Evolutionary conservation across 192 early-diverging fungal species (phyloP), one percentile per base, ranked within the genome.

Genomic region (Ambispora gerdemannii): DNA sequence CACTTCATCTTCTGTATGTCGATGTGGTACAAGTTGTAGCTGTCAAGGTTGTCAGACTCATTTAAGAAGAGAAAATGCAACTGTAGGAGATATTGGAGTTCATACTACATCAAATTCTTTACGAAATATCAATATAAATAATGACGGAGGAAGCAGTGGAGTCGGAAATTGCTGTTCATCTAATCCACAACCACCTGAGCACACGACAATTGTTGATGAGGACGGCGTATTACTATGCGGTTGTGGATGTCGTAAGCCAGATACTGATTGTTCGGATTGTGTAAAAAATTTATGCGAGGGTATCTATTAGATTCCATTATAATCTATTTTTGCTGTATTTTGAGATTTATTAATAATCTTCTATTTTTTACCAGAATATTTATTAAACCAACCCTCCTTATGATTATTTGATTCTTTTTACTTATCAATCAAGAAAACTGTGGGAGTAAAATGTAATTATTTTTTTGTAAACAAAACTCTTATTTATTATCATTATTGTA

Each of bases 231-330:
- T 80, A 66, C 70, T 78, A 4, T 87, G 86, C 66, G 82, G 78
- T 60, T 87, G 86, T 65, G 86, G 86, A 1, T 87, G 86, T 76
- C 63, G 75, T 49, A 79, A 84, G 53, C 76, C 79, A 4, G 80
- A 82, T 68, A 74, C 75, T 50, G 80, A 81, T 19, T 87, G 86
- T 68, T 66, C 52, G 33, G 77, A 81, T 72, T 87, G 86, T 61
- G 62, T 83, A 19, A 38, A 80, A 49, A 82, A 81, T 58, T 70
- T 82, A 38, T 88, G 86, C 55, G 78, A 83, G 63, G 74, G 67
- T 83, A 64, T 33, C 30, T 60, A 4, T 30, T 58, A 3, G 20
- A 22, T 20, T 58, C 28, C 55, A 2, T 27, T 4, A 58, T 0
- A 58, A 58, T 58, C 13, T 2, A 11, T 20, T 4, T 30, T 4